A percentile compares a stretch with the other conserved stretches of the same genome.
phyloP scores from a whole-genome alignment of 345 rosid genomes.

The Brassica rapa region DNA sequence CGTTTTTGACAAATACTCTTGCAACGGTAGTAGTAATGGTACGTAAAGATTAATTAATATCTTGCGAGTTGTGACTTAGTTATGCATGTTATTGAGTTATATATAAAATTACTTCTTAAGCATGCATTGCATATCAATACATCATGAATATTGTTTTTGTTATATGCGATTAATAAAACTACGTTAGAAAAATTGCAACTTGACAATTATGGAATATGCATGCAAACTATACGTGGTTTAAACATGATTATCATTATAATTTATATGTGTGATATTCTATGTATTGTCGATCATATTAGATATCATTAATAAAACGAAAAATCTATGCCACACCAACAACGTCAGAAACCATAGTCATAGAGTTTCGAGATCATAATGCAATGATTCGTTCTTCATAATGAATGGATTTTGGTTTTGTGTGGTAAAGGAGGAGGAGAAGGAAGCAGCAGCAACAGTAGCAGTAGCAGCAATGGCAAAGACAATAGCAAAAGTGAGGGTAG shows the following conservation, averaged over 20 bases:
- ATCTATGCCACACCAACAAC: neutral
- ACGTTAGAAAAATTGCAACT: neutral
- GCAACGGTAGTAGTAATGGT: constrained; percentile 31
- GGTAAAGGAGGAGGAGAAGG: constrained; percentile 11
- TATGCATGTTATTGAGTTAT: neutral
- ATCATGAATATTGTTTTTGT: neutral
- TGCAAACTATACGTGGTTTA: neutral
- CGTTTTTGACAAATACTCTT: constrained; percentile 30
- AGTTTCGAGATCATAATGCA: neutral
- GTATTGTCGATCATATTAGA: neutral
- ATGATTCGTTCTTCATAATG: neutral
- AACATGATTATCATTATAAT: neutral
- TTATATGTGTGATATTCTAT: too few species aligned
- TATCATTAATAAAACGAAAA: neutral
- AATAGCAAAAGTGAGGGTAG: constrained; percentile 3
- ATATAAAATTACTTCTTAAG: neutral
- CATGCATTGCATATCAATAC: neutral
- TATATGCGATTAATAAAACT: neutral
- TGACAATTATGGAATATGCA: neutral
- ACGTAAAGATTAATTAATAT: neutral
- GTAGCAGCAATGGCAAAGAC: constrained; percentile 10
- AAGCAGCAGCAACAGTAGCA: constrained; percentile 7
- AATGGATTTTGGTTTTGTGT: constrained; percentile 9
- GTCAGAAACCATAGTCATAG: neutral
- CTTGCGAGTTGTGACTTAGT: neutral